Conservation (phyloP, 164 flowering plant species). For the Vitis rotundifolia region DNA sequence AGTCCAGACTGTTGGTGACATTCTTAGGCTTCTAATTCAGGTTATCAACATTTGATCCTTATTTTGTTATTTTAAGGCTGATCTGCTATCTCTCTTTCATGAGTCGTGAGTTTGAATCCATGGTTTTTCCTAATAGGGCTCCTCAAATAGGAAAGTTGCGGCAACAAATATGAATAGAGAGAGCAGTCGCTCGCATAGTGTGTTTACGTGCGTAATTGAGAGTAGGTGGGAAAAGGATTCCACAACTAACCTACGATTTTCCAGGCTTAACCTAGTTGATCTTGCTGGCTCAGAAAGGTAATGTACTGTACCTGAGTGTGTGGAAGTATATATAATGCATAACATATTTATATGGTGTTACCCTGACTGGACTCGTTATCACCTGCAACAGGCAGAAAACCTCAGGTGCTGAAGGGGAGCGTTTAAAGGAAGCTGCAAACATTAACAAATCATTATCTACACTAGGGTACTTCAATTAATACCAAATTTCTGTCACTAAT, state of each 20-base stretch:
- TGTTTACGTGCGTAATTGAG: conserved; percentile 94
- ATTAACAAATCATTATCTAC: conserved; percentile 95
- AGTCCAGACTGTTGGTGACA: conserved; percentile 79
- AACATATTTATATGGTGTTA: background rate
- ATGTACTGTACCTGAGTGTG: background rate
- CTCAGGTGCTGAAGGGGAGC: conserved; percentile 99
- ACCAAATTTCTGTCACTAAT: conserved; percentile 9
- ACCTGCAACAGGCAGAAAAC: conserved; percentile 77
- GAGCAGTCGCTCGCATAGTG: conserved; percentile 99
- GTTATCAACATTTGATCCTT: conserved; percentile 29
- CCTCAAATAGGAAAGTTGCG: conserved; percentile 94
- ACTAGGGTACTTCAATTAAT: conserved; percentile 58
- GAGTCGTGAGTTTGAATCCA: background rate
- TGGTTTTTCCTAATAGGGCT: conserved; percentile 60
- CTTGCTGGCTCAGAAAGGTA: conserved; percentile 99
- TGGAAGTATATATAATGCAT: background rate
- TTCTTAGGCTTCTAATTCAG: conserved; percentile 77
- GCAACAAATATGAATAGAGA: conserved; percentile 98
- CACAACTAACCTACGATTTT: conserved; percentile 77
- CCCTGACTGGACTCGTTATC: conserved; percentile 1
- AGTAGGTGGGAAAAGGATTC: conserved; percentile 96
- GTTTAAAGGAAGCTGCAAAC: conserved; percentile 94
- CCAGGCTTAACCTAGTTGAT: conserved; percentile 93
- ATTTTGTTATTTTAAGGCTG: background rate
- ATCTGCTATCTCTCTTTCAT: background rate